Conservation (phyloP, 2,329 filamentous ascomycete genomes). For the Blastomyces gilchristii region DNA sequence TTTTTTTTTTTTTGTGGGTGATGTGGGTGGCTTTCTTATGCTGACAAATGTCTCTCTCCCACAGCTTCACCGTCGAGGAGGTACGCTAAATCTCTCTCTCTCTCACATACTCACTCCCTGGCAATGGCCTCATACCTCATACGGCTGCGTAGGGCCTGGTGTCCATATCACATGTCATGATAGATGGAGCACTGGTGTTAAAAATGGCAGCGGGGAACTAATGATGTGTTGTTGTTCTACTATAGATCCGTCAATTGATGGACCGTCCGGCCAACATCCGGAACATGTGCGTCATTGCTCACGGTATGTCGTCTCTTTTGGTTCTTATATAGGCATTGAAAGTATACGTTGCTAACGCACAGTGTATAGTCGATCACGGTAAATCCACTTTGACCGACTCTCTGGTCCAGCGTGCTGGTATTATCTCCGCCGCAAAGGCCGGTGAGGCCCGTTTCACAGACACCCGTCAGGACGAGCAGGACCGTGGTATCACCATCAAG, state of each 20-base stretch:
- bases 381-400: conserved; percentile 99
- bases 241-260: conserved; percentile 40
- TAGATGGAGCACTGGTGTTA: background rate
- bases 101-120: too few species aligned
- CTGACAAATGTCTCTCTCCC: conserved; percentile 24
- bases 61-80: conserved; percentile 95
- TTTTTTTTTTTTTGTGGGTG: background rate
- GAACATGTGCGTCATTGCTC: conserved; percentile 99
- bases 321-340: background rate
- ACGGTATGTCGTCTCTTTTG: conserved; percentile 48
- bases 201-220: background rate
- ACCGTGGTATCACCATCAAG: conserved; percentile 99
- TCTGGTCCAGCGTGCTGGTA: conserved; percentile 97
- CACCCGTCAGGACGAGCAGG: conserved; percentile 94
- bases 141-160: conserved; percentile 6
- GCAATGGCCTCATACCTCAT: conserved; percentile 4
- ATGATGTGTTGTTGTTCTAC: background rate
- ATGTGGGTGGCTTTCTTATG: conserved; percentile 3
- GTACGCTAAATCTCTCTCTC: conserved; percentile 36
- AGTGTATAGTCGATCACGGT: conserved; percentile 76
- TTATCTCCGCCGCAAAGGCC: conserved; percentile 95
- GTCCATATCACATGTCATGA: background rate
- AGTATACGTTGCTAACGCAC: background rate
- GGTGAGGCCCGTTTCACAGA: conserved; percentile 94
- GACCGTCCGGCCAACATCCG: conserved; percentile 52